These are phyloP conservation scores for Lathyrus oleraceus DNA, from an alignment of 306 rosid genomes.

Conservation along the genomic window DNA sequence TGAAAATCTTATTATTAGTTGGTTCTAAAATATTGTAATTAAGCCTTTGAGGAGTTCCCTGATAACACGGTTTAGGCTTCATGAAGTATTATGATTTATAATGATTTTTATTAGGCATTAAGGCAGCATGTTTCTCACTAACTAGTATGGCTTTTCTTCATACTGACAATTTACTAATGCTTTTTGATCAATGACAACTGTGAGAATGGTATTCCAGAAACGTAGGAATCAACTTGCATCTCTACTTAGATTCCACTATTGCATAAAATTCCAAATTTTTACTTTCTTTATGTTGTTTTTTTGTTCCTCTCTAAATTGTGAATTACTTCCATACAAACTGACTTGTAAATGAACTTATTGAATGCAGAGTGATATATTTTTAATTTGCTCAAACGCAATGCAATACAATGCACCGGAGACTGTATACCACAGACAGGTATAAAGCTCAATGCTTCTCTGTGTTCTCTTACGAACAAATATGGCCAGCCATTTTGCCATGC, in stretches of 20 bases:
- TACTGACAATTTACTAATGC: not conserved
- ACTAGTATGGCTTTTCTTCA: conserved; percentile 6
- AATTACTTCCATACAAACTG: conserved; percentile 18
- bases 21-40: conserved; percentile 16
- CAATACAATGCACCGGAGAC: conserved; percentile 89
- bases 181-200: conserved; percentile 7
- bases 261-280: conserved; percentile 8
- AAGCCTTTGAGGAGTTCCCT: not conserved
- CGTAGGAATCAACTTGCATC: not conserved
- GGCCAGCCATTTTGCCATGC: conserved; percentile 23
- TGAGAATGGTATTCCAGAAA: conserved; percentile 14
- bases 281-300: conserved; percentile 7
- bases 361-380: conserved; percentile 80
- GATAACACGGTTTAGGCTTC: not conserved
- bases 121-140: not conserved
- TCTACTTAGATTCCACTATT: conserved; percentile 9
- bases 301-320: not conserved
- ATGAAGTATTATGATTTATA: not conserved
- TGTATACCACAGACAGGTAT: conserved; percentile 91
- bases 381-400: conserved; percentile 95
- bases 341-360: conserved; percentile 41
- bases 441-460: conserved; percentile 8
- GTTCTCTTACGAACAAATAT: conserved; percentile 1
- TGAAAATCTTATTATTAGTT: conserved; percentile 1
- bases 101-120: not conserved